Conservation (phyloP, 768 basidiomycete genomes). For the Kwoniella dejecticola region DNA sequence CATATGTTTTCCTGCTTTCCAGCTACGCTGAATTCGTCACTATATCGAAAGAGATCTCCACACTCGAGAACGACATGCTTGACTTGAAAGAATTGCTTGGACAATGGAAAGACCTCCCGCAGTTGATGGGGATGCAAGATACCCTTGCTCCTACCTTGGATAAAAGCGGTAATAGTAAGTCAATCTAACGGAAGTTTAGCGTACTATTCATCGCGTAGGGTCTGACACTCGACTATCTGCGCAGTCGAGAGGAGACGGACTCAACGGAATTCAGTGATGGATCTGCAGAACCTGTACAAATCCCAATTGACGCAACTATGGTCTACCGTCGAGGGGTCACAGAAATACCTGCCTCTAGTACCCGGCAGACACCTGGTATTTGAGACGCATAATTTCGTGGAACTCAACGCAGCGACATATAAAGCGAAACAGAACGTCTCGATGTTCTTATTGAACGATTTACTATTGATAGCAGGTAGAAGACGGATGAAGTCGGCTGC, state of each 20-base stretch:
- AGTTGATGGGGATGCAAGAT: slow-evolving; percentile 85
- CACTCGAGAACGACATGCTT: slow-evolving; percentile 95
- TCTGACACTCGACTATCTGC: no score
- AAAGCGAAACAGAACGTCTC: slow-evolving; percentile 83
- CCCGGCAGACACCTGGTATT: slow-evolving; percentile 88
- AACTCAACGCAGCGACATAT: slow-evolving; percentile 92
- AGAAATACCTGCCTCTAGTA: slow-evolving; percentile 88
- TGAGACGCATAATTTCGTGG: slow-evolving; percentile 78
- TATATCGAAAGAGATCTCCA: slow-evolving; percentile 94
- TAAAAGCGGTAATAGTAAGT: slow-evolving; percentile 47
- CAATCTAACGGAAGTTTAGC: no score
- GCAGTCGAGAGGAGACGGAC: slow-evolving; percentile 63
- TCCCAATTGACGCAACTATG: slow-evolving; percentile 92
- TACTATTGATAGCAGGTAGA: slow-evolving; percentile 77
- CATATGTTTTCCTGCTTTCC: neutral
- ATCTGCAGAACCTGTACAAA: slow-evolving; percentile 89
- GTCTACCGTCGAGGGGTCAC: slow-evolving; percentile 85
- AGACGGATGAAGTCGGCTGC: slow-evolving; percentile 61
- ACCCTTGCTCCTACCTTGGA: slow-evolving; percentile 45
- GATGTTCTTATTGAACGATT: slow-evolving; percentile 88
- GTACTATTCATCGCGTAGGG: no score
- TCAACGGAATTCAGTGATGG: slow-evolving; percentile 88
- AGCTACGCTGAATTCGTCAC: slow-evolving; percentile 97
- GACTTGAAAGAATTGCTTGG: slow-evolving; percentile 91
- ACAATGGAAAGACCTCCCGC: slow-evolving; percentile 96